phyloP scores from a whole-genome alignment of 768 basidiomycete genomes.

The Coprinopsis cinerea region DNA sequence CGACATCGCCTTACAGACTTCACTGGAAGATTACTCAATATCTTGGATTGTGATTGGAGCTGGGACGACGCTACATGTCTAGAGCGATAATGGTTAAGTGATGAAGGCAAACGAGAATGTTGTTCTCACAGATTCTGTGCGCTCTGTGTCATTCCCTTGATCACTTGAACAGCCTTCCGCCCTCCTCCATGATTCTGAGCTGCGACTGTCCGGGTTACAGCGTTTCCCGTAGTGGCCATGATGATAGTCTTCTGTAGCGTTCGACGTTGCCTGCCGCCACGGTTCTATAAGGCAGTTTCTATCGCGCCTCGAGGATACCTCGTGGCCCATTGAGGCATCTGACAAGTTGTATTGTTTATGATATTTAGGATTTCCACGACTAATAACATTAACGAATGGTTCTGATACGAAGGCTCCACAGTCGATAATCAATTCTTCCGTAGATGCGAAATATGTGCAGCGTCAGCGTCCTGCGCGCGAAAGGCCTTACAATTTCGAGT shows the following conservation, averaged over 20 bases:
- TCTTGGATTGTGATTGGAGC: constrained; percentile 1
- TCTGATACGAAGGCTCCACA: neutral
- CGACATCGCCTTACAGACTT: neutral
- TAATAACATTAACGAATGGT: neutral
- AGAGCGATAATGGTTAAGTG: neutral
- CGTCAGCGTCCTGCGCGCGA: neutral
- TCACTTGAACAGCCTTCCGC: neutral
- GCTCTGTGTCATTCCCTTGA: constrained; percentile 6
- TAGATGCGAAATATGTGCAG: neutral
- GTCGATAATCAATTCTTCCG: neutral
- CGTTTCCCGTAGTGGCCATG: neutral
- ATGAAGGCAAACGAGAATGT: neutral
- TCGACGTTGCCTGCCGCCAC: neutral
- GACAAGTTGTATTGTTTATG: neutral
- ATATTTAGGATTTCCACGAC: neutral
- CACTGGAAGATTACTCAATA: neutral
- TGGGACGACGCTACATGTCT: neutral
- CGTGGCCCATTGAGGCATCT: neutral
- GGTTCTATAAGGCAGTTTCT: no score
- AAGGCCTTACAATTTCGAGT: constrained; percentile 20
- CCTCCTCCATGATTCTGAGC: neutral
- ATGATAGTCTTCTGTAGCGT: no score
- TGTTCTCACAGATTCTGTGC: constrained; percentile 1
- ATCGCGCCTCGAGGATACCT: neutral
- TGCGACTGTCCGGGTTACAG: neutral